Evolutionary conservation across 495 filamentous ascomycete genomes (phyloP), one percentile per base, ranked within the genome.

Genomic region (Penicillium taxi): DNA sequence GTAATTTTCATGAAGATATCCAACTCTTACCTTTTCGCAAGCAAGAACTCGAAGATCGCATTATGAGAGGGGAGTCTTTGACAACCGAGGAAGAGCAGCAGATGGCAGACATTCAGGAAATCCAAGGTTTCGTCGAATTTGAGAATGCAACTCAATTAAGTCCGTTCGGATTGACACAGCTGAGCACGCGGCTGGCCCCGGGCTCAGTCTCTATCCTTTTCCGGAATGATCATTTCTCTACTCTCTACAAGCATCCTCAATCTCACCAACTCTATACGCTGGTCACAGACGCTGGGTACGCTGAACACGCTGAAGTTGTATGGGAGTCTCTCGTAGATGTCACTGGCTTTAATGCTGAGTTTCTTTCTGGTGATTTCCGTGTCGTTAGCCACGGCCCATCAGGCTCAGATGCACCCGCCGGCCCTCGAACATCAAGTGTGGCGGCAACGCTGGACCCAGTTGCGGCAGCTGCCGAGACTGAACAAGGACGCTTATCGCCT

Each of bases 211-310:
- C 83, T 0, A 96, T 98, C 32, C 60, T 96, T 2, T 98, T 98
- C 65, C 77, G 91, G 21, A 98, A 98, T 44, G 90, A 96, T 49
- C 91, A 98, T 60, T 98, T 98, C 53, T 82, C 82, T 19, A 96
- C 91, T 0, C 53, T 98, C 0, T 94, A 95, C 55, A 78, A 86
- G 41, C 66, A 91, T 43, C 86, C 87, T 0, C 65, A 75, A 19
- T 81, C 82, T 0, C 58, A 71, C 3, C 72, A 80, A 42, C 69
- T 98, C 0, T 72, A 83, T 39, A 84, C 82, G 0, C 58, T 96
- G 12, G 86, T 98, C 16, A 98, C 91, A 6, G 91, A 98, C 59
- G 81, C 82, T 9, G 91, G 91, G 11, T 98, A 90, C 48, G 78
- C 84, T 6, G 72, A 69, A 11, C 86, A 94, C 52, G 83, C 86